phyloP scores from a whole-genome alignment of 768 basidiomycete species.

The Tricholoma hemisulphureum region DNA sequence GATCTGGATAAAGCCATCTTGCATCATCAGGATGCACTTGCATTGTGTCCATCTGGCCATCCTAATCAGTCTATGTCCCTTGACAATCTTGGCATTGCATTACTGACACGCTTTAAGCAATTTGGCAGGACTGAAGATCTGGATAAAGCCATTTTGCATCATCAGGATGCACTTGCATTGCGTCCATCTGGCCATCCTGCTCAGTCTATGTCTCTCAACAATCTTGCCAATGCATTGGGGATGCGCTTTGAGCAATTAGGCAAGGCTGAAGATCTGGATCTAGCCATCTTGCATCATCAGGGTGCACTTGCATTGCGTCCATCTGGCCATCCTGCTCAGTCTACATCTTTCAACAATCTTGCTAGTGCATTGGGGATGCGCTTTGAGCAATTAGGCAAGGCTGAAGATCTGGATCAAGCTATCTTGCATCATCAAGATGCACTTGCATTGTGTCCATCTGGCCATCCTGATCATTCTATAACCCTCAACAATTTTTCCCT shows the following conservation, averaged over 20 bases:
- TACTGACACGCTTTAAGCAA: constrained; percentile 3
- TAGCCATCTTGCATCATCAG: constrained; percentile 4
- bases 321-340: constrained; percentile 11
- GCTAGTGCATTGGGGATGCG: constrained; percentile 8
- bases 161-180: not conserved
- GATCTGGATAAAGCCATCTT: constrained; percentile 7
- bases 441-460: constrained; percentile 7
- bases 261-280: constrained; percentile 6
- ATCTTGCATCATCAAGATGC: constrained; percentile 14
- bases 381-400: not conserved
- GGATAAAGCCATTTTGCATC: constrained; percentile 9
- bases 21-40: constrained; percentile 1
- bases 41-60: not conserved
- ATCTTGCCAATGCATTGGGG: constrained; percentile 7
- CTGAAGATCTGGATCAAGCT: constrained; percentile 17
- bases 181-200: not conserved
- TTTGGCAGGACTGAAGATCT: constrained; percentile 11
- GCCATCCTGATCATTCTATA: constrained; percentile 12
- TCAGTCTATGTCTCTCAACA: not conserved
- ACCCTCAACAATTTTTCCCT: constrained; percentile 11
- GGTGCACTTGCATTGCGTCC: constrained; percentile 12
- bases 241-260: constrained; percentile 13
- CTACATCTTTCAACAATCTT: constrained; percentile 15
- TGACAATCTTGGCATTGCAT: constrained; percentile 8
- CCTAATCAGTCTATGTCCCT: constrained; percentile 1